Evolutionary conservation across 345 rosid species (phyloP).

Genomic region (Hibiscus trionum): DNA sequence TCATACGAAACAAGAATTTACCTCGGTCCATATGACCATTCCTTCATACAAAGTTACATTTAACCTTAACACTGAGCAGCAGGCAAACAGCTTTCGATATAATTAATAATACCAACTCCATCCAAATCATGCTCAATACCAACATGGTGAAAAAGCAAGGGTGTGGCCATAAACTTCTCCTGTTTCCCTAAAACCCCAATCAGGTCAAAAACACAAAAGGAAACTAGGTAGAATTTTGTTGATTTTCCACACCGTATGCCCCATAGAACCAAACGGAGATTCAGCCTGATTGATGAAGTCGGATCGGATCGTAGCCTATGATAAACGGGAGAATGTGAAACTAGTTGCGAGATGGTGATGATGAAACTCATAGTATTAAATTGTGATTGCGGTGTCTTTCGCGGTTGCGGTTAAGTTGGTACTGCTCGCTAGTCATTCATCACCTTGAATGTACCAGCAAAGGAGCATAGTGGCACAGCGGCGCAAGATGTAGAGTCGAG

Average conservation of each 20-base stretch:
- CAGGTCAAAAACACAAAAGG: conserved; percentile 18
- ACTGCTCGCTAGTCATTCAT: conserved; percentile 44
- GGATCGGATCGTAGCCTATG: no score
- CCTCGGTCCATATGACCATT: no score
- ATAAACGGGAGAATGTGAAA: no score
- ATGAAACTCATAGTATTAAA: no score
- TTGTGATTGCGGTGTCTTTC: no score
- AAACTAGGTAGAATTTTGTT: conserved; percentile 3
- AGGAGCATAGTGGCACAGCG: conserved; percentile 82
- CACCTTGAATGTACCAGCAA: conserved; percentile 64
- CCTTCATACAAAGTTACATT: not conserved
- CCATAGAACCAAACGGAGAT: conserved; percentile 6
- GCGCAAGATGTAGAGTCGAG: conserved; percentile 59
- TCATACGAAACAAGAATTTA: no score
- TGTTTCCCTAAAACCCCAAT: conserved; percentile 18
- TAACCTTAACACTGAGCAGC: conserved; percentile 1
- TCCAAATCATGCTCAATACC: not conserved
- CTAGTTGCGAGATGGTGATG: no score
- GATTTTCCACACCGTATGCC: conserved; percentile 9
- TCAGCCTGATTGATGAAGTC: not conserved
- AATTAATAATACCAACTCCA: conserved; percentile 9
- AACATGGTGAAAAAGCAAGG: conserved; percentile 18
- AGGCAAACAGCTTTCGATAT: not conserved
- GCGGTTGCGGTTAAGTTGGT: not conserved
- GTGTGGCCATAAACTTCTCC: conserved; percentile 10